Conservation (phyloP, 345 rosid species). For the Bruguiera gymnorhiza region DNA sequence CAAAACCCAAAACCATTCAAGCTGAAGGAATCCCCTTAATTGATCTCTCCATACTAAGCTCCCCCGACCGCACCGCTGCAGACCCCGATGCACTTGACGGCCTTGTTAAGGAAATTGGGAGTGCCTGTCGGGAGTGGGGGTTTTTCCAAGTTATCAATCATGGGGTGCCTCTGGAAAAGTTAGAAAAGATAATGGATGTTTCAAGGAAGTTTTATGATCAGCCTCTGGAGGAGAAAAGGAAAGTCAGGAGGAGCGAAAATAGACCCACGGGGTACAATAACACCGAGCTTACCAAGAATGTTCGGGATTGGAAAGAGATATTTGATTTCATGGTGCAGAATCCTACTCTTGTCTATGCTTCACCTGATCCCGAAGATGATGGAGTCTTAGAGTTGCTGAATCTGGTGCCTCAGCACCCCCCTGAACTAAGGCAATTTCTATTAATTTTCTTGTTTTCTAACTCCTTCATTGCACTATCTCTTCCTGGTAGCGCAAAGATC, state of each 20-base stretch:
- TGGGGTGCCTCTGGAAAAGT: neutral
- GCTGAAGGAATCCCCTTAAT: conserved; percentile 47
- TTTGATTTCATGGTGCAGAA: neutral
- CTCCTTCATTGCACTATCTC: neutral
- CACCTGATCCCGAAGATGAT: neutral
- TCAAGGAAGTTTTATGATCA: neutral
- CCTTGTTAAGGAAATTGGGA: neutral
- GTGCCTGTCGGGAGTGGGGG: neutral
- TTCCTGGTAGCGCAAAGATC: too few species aligned
- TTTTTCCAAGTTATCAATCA: neutral
- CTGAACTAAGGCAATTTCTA: neutral
- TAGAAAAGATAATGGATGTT: neutral
- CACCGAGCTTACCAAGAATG: conserved; percentile 1
- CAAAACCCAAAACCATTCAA: conserved; percentile 22
- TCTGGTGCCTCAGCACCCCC: neutral
- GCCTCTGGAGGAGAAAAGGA: neutral
- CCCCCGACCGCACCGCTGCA: neutral
- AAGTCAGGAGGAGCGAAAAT: neutral
- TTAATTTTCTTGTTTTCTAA: neutral
- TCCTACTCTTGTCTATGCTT: neutral
- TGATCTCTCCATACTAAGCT: neutral
- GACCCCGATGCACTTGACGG: neutral
- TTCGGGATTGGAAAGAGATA: neutral
- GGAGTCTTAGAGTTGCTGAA: neutral
- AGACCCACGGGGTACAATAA: neutral